phyloP scores from a whole-genome alignment of 2,329 filamentous ascomycete species.

The Arachnopeziza araneosa region DNA sequence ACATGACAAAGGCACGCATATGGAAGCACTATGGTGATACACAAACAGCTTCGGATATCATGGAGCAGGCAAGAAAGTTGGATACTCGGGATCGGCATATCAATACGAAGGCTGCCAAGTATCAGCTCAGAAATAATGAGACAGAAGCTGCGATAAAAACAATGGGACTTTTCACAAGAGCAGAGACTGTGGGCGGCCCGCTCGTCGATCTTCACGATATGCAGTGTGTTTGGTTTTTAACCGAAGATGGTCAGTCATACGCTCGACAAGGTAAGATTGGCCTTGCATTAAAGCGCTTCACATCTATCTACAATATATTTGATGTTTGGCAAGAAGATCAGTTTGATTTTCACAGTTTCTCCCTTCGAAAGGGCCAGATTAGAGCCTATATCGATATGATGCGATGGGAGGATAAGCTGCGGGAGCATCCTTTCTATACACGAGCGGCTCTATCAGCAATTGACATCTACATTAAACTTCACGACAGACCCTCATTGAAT shows the following conservation, averaged over 20 bases:
- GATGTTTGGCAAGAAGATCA: slow-evolving; percentile 98
- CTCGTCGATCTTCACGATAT: slow-evolving; percentile 91
- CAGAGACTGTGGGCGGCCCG: slow-evolving; percentile 81
- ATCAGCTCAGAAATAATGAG: slow-evolving; percentile 88
- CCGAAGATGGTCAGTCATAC: slow-evolving; percentile 89
- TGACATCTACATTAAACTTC: slow-evolving; percentile 70
- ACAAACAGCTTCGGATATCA: slow-evolving; percentile 73
- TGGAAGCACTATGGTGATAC: slow-evolving; percentile 83
- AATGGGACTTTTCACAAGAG: slow-evolving; percentile 89
- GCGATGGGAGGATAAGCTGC: slow-evolving; percentile 86
- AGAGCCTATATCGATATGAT: slow-evolving; percentile 95
- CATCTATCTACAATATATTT: slow-evolving; percentile 84
- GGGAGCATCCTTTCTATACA: slow-evolving; percentile 90
- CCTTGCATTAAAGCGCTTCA: slow-evolving; percentile 87
- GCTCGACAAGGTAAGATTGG: slow-evolving; percentile 75
- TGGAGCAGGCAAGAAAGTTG: slow-evolving; percentile 80
- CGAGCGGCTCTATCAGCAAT: slow-evolving; percentile 78
- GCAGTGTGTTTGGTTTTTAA: slow-evolving; percentile 97
- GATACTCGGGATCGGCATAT: slow-evolving; percentile 94
- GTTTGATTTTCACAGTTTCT: slow-evolving; percentile 98
- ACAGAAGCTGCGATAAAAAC: slow-evolving; percentile 81
- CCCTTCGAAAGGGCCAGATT: slow-evolving; percentile 92
- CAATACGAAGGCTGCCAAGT: slow-evolving; percentile 97
- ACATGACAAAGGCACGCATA: slow-evolving; percentile 94
- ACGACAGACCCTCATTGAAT: slow-evolving; percentile 67